Conservation (phyloP, 2,329 filamentous ascomycete species). For the Nemania sp. region DNA sequence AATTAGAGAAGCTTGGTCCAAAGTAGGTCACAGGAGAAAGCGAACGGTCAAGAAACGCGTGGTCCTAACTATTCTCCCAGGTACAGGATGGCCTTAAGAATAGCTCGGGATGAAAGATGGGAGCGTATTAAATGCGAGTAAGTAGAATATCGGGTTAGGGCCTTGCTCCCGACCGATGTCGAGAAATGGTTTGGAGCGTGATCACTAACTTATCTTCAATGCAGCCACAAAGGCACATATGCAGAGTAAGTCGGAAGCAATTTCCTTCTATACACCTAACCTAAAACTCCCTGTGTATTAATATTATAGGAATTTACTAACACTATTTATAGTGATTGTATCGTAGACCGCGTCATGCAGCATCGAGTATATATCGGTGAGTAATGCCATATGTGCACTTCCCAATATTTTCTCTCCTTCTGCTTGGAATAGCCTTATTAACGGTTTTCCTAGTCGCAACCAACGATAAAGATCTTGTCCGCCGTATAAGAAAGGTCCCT, state of each 20-base stretch:
- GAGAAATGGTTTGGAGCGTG: background rate
- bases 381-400: background rate
- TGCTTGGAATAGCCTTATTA: background rate
- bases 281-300: background rate
- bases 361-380: slow-evolving; percentile 41
- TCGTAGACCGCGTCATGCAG: slow-evolving; percentile 48
- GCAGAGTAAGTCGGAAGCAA: slow-evolving; percentile 36
- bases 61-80: slow-evolving; percentile 17
- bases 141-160: slow-evolving; percentile 63
- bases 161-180: background rate
- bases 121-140: slow-evolving; percentile 89
- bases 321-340: slow-evolving; percentile 35
- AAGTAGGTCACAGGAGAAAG: slow-evolving; percentile 68
- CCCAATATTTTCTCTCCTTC: background rate
- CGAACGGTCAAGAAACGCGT: background rate
- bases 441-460: slow-evolving; percentile 66
- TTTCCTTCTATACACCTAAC: background rate
- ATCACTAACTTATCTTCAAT: slow-evolving; percentile 15
- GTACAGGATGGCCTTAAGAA: slow-evolving; percentile 52
- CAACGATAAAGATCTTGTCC: slow-evolving; percentile 79
- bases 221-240: slow-evolving; percentile 40
- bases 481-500: slow-evolving; percentile 82
- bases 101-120: slow-evolving; percentile 91
- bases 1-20: slow-evolving; percentile 88
- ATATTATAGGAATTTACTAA: slow-evolving; percentile 15